phyloP scores from a whole-genome alignment of 2,329 filamentous ascomycete species.

The Massarina eburnea region DNA sequence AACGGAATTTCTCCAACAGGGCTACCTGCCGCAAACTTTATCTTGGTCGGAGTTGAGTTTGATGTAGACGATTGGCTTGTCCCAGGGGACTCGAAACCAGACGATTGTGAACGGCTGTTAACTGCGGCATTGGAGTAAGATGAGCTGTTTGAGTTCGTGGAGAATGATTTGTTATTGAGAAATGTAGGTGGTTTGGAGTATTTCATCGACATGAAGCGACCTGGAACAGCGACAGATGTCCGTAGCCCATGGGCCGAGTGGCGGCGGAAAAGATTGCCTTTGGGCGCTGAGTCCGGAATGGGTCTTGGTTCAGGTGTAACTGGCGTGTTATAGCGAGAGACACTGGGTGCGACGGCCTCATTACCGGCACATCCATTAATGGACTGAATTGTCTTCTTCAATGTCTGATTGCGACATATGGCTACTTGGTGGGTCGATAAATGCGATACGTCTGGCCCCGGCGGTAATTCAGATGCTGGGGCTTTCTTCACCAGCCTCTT shows the following conservation, averaged over 20 bases:
- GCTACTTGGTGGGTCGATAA: neutral
- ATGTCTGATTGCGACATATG: neutral
- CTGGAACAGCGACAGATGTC: neutral
- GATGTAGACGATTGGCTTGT: neutral
- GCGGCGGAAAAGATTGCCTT: neutral
- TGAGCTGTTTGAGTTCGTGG: neutral
- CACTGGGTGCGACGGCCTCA: neutral
- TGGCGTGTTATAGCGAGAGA: neutral
- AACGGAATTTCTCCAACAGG: too few relatives aligned
- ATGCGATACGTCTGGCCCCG: neutral
- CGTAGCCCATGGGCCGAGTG: neutral
- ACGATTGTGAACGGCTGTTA: neutral
- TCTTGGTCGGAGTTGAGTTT: neutral
- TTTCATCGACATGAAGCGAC: neutral
- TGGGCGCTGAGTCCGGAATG: neutral
- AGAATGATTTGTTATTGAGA: neutral
- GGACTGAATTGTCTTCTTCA: neutral
- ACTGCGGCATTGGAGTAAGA: neutral
- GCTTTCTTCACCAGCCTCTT: neutral
- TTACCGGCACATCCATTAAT: neutral
- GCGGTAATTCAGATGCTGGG: neutral
- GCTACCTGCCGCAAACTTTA: neutral
- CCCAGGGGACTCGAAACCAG: neutral
- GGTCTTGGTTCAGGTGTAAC: neutral
- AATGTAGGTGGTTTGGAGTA: neutral